Evolutionary conservation across 257 asterid species (phyloP).

Genomic region (Solanum ossicruentum): DNA sequence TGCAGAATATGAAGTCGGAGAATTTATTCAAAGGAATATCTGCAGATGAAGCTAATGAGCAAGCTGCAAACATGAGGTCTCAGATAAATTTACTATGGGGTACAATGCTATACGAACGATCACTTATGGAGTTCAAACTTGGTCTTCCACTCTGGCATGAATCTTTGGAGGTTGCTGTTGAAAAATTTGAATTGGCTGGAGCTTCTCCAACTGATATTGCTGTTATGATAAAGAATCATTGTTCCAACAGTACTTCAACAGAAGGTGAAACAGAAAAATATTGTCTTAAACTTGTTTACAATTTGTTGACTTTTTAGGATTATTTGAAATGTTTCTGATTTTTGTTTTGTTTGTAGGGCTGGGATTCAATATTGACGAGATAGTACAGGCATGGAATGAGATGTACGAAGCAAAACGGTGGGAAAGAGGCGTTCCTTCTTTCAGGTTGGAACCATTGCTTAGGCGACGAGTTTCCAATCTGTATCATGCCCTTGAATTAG

Average conservation of each 20-base stretch:
- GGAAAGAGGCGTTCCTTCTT: conserved; percentile 46
- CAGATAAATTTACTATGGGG: conserved; percentile 80
- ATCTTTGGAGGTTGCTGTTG: conserved; percentile 65
- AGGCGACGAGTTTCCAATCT: conserved; percentile 59
- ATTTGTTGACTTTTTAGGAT: neutral
- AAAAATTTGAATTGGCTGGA: conserved; percentile 81
- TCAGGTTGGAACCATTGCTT: conserved; percentile 67
- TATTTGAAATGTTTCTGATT: conserved; percentile 5
- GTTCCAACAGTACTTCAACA: conserved; percentile 39
- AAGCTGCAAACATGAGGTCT: conserved; percentile 43
- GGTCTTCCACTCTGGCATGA: conserved; percentile 78
- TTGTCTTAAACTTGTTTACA: neutral
- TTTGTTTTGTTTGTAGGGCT: conserved; percentile 32
- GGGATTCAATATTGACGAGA: conserved; percentile 77
- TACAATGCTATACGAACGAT: conserved; percentile 73
- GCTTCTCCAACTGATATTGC: conserved; percentile 77
- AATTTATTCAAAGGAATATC: conserved; percentile 27
- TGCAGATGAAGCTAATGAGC: conserved; percentile 56
- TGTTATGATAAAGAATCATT: conserved; percentile 76
- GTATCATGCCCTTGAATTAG: conserved; percentile 46
- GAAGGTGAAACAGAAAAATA: conserved; percentile 36
- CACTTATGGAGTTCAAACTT: conserved; percentile 72
- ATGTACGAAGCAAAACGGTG: conserved; percentile 79
- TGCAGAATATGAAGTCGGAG: conserved; percentile 42
- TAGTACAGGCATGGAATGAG: conserved; percentile 87